Percentiles rank a stretch among this genome's conserved stretches.
Evolutionary conservation across 2,329 filamentous ascomycete species (phyloP).

Genomic region (Colletotrichum sp.): DNA sequence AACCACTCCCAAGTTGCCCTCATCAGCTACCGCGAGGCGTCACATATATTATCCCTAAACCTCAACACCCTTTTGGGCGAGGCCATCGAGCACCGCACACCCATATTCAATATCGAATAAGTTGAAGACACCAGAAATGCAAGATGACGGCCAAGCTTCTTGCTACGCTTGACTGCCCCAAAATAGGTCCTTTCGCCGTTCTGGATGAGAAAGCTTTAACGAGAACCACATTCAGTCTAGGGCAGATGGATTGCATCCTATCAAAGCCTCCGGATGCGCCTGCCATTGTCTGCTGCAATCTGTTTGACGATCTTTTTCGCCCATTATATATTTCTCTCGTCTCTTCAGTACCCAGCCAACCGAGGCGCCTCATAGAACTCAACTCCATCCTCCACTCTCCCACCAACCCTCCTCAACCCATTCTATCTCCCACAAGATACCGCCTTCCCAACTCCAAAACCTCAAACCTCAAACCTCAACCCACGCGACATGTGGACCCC

Average conservation of each 20-base stretch:
- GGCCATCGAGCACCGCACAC: background rate
- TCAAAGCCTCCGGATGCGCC: too few relatives aligned
- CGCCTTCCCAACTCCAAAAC: background rate
- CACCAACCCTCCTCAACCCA: too few relatives aligned
- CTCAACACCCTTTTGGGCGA: too few relatives aligned
- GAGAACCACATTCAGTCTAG: background rate
- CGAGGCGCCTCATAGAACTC: too few relatives aligned
- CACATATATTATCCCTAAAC: background rate
- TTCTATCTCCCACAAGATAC: background rate
- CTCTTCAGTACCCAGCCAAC: background rate
- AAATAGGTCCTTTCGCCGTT: accelerated
- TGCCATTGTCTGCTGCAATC: too few relatives aligned
- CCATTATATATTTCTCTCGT: accelerated
- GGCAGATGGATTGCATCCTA: background rate
- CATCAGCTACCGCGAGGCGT: accelerated
- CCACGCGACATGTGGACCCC: background rate
- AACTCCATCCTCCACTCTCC: background rate
- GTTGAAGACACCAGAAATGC: accelerated
- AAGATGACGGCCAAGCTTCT: accelerated
- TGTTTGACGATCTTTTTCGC: too few relatives aligned
- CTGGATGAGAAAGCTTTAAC: accelerated
- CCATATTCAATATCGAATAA: background rate
- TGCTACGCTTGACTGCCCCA: accelerated
- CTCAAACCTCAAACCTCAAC: background rate
- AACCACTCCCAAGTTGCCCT: background rate